These are phyloP conservation scores for Beauveria pseudobassiana DNA, from an alignment of 2,329 filamentous ascomycete species.

Conservation along the genomic window DNA sequence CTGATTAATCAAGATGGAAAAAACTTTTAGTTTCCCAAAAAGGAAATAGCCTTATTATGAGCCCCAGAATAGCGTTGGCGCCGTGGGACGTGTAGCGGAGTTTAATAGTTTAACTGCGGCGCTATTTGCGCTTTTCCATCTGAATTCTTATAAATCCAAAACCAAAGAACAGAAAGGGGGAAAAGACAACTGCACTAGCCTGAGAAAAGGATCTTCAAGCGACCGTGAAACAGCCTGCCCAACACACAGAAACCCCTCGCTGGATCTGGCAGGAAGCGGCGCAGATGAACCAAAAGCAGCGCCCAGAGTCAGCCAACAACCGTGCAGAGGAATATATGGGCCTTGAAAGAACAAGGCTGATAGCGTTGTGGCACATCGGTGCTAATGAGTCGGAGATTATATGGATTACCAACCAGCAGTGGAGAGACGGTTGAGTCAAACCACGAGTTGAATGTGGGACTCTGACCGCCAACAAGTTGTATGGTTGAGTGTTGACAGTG, in stretches of 20 bases:
- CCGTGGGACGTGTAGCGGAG: not conserved
- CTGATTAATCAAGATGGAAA: slow-evolving; percentile 2
- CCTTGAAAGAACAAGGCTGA: not conserved
- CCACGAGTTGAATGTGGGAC: not conserved
- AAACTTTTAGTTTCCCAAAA: not conserved
- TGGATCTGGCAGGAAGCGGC: not conserved
- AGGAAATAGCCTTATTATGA: not conserved
- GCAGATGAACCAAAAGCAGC: not conserved
- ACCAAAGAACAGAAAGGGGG: not conserved
- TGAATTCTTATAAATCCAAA: not conserved
- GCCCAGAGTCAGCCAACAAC: not conserved
- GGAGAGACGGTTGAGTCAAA: not conserved
- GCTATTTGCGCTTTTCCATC: not conserved
- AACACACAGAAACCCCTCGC: not conserved
- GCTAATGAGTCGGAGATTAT: not conserved
- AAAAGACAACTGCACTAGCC: not conserved
- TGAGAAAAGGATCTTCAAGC: not conserved
- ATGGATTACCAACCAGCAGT: slow-evolving; percentile 2
- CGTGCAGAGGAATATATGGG: not conserved
- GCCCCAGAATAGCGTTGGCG: not conserved
- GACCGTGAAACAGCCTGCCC: too few species aligned
- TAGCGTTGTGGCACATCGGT: not conserved
- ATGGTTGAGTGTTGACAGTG: not conserved
- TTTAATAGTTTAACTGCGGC: not conserved
- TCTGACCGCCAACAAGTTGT: not conserved